Base-by-base conservation (phyloP, 2,329 filamentous ascomycete species). In the Cladosporium sp. region DNA sequence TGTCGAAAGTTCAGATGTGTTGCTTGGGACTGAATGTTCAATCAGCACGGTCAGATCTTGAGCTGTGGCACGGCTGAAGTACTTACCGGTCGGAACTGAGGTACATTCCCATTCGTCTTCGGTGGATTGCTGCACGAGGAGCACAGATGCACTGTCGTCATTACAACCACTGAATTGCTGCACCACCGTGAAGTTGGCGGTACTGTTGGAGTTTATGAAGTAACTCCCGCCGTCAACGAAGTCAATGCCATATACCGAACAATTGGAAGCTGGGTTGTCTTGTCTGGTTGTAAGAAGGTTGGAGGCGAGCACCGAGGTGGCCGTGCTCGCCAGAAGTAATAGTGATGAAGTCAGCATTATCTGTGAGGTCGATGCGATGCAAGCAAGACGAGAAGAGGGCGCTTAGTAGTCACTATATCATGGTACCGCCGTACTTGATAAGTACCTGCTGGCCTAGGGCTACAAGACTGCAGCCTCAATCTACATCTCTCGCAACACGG, bases 91-190 rank as follows among this genome's bases (percentile, higher is more conserved):
- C 28, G 28, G 28, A 4, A 65, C 57, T 21, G 64, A 65, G 18
- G 64, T 61, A 47, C 69, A 71, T 10, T 64, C 21, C 47, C 67
- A 70, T 58, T 71, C 64, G 38, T 66, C 62, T 12, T 66, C 68
- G 5, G 61, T 64, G 10, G 30, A 52, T 24, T 69, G 63, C 30
- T 70, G 60, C 11, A 67, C 64, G 0, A 69, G 49, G n/a, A 69
- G 55, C 1, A 68, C 44, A 14, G 58, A 44, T 24, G 70, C 68
- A 32, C 47, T 59, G 34, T 71, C 69, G 14, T 66, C 47, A 28
- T 68, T 64, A 36, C 70, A 71, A 61, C 68, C 66, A n/a, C 66
- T 65, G 26, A 71, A 72, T 44, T 71, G 58, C 4, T 69, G 67
- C n/a, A 72, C 71, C 2, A 59, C 64, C 1, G 69, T 71, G 59